phyloP scores from a whole-genome alignment of 768 basidiomycete genomes.

The Leccinum sublutescens region DNA sequence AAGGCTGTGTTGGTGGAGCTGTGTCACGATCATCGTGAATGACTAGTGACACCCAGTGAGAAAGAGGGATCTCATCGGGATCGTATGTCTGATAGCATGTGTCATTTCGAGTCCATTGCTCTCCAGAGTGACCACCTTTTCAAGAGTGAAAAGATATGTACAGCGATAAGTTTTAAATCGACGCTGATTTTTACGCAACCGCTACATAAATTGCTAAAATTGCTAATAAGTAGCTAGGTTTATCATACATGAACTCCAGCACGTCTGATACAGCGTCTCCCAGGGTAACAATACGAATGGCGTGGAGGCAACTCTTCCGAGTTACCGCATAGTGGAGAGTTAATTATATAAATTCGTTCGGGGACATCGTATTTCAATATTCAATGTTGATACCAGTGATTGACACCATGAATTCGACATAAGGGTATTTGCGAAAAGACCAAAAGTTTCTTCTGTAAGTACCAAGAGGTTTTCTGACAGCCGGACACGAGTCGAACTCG shows the following conservation, averaged over 20 bases:
- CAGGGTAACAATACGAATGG: neutral
- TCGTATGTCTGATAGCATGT: no score
- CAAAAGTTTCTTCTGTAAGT: neutral
- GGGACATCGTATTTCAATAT: neutral
- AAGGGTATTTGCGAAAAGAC: neutral
- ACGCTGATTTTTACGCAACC: neutral
- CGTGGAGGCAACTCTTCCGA: neutral
- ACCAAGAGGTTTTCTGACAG: neutral
- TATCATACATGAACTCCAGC: neutral
- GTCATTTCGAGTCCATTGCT: no score
- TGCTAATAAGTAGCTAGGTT: neutral
- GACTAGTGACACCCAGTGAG: no score
- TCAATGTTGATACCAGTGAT: neutral
- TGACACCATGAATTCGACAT: slow-evolving; percentile 6
- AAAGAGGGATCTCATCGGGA: no score
- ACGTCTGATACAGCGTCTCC: neutral
- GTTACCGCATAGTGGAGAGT: neutral
- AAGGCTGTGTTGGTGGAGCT: no score
- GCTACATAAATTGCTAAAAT: neutral
- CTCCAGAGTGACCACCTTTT: no score
- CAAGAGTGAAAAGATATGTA: neutral
- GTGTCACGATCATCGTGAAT: no score
- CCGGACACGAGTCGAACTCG: neutral
- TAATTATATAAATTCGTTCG: neutral
- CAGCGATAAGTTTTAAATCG: neutral